Percentiles rank a stretch among this genome's conserved stretches.
Conservation (phyloP, 768 basidiomycete genomes). For the Trametes sanguinea region DNA sequence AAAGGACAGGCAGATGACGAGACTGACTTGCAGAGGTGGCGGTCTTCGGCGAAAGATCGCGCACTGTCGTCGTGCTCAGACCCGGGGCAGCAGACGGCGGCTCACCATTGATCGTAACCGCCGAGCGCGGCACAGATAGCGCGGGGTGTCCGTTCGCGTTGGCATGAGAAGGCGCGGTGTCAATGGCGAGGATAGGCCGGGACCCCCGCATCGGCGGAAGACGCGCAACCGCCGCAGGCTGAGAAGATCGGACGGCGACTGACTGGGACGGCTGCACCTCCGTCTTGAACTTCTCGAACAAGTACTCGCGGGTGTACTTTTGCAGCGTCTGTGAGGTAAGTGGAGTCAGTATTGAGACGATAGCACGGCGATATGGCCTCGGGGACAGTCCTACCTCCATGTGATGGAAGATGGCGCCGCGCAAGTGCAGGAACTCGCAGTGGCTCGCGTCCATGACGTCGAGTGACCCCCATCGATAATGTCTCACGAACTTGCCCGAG, state of each 20-base stretch:
- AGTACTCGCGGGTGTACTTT: slow-evolving; percentile 82
- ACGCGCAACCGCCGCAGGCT: slow-evolving; percentile 24
- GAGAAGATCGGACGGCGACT: slow-evolving; percentile 26
- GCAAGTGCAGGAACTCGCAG: slow-evolving; percentile 77
- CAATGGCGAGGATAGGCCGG: slow-evolving; percentile 62
- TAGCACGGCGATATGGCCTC: slow-evolving; percentile 2
- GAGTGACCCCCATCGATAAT: slow-evolving; percentile 82
- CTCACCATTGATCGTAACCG: slow-evolving; percentile 32
- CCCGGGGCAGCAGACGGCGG: slow-evolving; percentile 17
- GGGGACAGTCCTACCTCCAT: slow-evolving; percentile 64
- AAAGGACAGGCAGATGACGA: slow-evolving; percentile 12
- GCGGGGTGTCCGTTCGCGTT: slow-evolving; percentile 46
- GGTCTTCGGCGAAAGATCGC: slow-evolving; percentile 34
- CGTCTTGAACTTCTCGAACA: slow-evolving; percentile 68
- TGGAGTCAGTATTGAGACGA: slow-evolving; percentile 3
- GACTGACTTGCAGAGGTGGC: slow-evolving; percentile 42
- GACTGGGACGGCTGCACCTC: slow-evolving; percentile 27
- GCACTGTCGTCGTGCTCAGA: slow-evolving; percentile 13
- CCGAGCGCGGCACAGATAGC: slow-evolving; percentile 32
- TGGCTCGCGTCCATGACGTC: slow-evolving; percentile 79
- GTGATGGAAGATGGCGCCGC: slow-evolving; percentile 81
- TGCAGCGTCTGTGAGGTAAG: slow-evolving; percentile 62
- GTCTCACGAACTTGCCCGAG: slow-evolving; percentile 67
- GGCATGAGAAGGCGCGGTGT: slow-evolving; percentile 53
- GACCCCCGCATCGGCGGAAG: slow-evolving; percentile 39